Percentiles rank a stretch among this genome's conserved stretches.
These are phyloP conservation scores for Globisporangium middletonii DNA, from an alignment of 352 stramenopile species.

Conservation along the genomic window DNA sequence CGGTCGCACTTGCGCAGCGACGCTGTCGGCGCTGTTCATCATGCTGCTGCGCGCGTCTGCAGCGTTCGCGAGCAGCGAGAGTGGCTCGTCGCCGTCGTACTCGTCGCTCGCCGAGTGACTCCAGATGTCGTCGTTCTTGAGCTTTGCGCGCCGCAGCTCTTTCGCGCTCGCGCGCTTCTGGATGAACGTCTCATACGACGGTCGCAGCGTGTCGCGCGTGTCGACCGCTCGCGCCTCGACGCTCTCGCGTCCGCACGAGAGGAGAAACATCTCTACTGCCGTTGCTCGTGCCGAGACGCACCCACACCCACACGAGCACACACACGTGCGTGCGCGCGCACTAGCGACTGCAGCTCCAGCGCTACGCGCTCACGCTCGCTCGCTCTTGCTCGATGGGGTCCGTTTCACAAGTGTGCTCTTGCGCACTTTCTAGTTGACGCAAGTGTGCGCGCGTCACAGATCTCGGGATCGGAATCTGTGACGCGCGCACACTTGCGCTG, in stretches of 20 bases:
- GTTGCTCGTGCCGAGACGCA: too few species aligned
- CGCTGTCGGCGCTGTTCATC: constrained; percentile 31
- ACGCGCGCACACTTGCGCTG: too few species aligned
- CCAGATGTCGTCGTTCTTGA: constrained; percentile 17
- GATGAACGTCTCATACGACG: constrained; percentile 19
- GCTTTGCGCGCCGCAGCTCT: constrained; percentile 5
- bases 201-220: neutral
- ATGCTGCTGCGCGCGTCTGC: neutral
- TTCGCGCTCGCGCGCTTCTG: constrained; percentile 9
- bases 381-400: too few species aligned
- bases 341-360: too few species aligned
- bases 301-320: too few species aligned
- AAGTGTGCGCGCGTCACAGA: too few species aligned
- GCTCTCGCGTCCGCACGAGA: constrained; percentile 28
- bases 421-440: too few species aligned
- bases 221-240: constrained; percentile 12
- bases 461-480: too few species aligned
- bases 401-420: too few species aligned
- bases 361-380: too few species aligned
- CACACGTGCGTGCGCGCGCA: too few species aligned
- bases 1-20: constrained; percentile 18
- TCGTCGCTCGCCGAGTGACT: constrained; percentile 14
- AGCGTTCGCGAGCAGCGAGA: neutral
- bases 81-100: constrained; percentile 8
- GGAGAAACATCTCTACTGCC: constrained; percentile 23